Evolutionary conservation across 2,329 filamentous ascomycete genomes (phyloP).

Genomic region (Beauveria asiatica): DNA sequence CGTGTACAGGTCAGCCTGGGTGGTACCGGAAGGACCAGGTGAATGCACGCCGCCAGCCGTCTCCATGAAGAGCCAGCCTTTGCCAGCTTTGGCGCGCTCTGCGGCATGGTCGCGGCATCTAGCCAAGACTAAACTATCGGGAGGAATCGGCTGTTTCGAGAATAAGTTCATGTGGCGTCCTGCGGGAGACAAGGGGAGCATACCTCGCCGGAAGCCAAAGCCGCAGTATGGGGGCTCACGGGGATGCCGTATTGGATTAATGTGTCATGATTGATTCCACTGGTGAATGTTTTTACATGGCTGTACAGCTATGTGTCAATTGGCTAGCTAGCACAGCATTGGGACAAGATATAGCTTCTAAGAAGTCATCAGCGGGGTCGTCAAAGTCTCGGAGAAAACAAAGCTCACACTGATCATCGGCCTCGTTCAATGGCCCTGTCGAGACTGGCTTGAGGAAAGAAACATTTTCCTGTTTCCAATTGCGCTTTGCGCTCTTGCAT

Average conservation of each 20-base stretch:
- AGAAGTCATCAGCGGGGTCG: background rate
- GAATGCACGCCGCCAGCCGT: constrained; percentile 79
- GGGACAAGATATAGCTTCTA: background rate
- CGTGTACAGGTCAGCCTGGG: constrained; percentile 70
- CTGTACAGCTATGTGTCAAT: constrained; percentile 28
- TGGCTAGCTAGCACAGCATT: background rate
- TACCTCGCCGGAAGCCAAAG: constrained; percentile 37
- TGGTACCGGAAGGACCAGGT: constrained; percentile 64
- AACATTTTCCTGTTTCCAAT: constrained; percentile 37
- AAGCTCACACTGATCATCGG: constrained; percentile 57
- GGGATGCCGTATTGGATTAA: constrained; percentile 66
- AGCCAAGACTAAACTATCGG: constrained; percentile 42
- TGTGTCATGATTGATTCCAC: constrained; percentile 40
- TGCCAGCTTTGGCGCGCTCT: constrained; percentile 30
- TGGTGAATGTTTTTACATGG: constrained; percentile 54
- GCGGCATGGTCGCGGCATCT: constrained; percentile 38
- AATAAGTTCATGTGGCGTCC: constrained; percentile 6
- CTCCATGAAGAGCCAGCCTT: constrained; percentile 63
- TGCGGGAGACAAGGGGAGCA: background rate
- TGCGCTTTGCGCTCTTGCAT: constrained; percentile 49
- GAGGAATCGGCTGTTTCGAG: constrained; percentile 34
- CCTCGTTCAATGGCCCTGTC: constrained; percentile 60
- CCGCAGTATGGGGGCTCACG: constrained; percentile 71
- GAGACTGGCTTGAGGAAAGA: constrained; percentile 76
- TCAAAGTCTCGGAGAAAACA: background rate